These are phyloP conservation scores for Amauroascus verrucosus DNA, from an alignment of 2,329 filamentous ascomycete species.

Conservation along the genomic window DNA sequence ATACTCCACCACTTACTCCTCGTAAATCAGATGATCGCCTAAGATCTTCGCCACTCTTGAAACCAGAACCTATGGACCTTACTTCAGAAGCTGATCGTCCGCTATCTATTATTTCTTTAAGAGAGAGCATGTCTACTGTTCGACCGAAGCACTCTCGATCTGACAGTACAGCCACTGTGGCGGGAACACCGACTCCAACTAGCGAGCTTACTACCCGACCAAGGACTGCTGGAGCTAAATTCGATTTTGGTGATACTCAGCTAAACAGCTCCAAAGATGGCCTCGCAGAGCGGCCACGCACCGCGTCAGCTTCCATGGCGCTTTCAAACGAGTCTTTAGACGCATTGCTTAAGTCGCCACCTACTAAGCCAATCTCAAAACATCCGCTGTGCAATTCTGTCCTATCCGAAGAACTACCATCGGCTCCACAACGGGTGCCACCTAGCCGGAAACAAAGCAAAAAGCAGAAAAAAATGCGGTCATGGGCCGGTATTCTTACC, in stretches of 20 bases:
- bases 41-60: neutral
- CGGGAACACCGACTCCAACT: slow-evolving; percentile 14
- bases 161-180: slow-evolving; percentile 38
- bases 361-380: neutral
- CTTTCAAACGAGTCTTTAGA: neutral
- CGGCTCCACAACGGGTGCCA: neutral
- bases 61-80: slow-evolving; percentile 15
- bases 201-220: slow-evolving; percentile 27
- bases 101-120: slow-evolving; percentile 71
- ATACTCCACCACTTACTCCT: slow-evolving; percentile 29
- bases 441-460: slow-evolving; percentile 26
- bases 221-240: slow-evolving; percentile 36
- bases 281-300: slow-evolving; percentile 32
- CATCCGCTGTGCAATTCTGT: slow-evolving; percentile 8
- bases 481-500: slow-evolving; percentile 45
- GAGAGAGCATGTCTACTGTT: slow-evolving; percentile 62
- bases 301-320: slow-evolving; percentile 27
- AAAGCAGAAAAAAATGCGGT: slow-evolving; percentile 65
- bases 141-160: slow-evolving; percentile 62
- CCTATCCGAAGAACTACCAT: slow-evolving; percentile 3
- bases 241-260: slow-evolving; percentile 21
- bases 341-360: neutral
- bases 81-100: slow-evolving; percentile 58
- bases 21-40: slow-evolving; percentile 16
- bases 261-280: slow-evolving; percentile 17